Conservation (phyloP, 768 basidiomycete genomes). For the Leccinum boreale region DNA sequence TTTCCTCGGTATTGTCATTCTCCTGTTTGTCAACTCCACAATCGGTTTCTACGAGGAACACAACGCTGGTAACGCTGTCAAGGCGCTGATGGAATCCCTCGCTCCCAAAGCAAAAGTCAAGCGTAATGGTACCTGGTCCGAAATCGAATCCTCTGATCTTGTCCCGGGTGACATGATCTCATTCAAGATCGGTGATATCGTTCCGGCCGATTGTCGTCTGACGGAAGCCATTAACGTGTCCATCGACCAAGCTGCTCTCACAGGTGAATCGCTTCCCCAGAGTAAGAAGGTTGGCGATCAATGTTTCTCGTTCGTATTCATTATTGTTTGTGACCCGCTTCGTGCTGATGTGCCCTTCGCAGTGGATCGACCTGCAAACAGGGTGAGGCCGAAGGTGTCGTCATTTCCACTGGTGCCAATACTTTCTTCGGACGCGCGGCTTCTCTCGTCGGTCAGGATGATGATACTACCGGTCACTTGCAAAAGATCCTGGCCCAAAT, state of each 20-base stretch:
- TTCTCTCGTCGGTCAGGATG: slow-evolving; percentile 94
- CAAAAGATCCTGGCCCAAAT: slow-evolving; percentile 99
- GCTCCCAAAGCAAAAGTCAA: slow-evolving; percentile 96
- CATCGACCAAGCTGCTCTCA: slow-evolving; percentile 97
- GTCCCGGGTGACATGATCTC: slow-evolving; percentile 96
- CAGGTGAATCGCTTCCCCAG: slow-evolving; percentile 93
- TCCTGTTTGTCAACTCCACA: slow-evolving; percentile 90
- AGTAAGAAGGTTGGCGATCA: slow-evolving; percentile 93
- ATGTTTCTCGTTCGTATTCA: slow-evolving; percentile 88
- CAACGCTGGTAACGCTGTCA: slow-evolving; percentile 97
- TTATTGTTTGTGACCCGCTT: neutral
- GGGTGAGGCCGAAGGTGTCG: slow-evolving; percentile 98
- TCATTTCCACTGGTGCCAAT: slow-evolving; percentile 97
- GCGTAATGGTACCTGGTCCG: slow-evolving; percentile 80
- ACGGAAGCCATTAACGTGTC: slow-evolving; percentile 96
- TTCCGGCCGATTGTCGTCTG: slow-evolving; percentile 96
- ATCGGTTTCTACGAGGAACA: slow-evolving; percentile 99
- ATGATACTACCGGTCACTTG: slow-evolving; percentile 96
- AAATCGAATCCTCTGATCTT: slow-evolving; percentile 86
- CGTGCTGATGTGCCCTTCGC: neutral
- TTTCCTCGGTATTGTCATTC: slow-evolving; percentile 92
- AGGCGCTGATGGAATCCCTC: slow-evolving; percentile 98
- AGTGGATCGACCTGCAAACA: slow-evolving; percentile 98
- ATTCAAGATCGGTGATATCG: slow-evolving; percentile 99
- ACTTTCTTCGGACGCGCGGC: slow-evolving; percentile 99